These are phyloP conservation scores for Cerioporus squamosus DNA, from an alignment of 1,284 basidiomycete species.

Conservation along the genomic window DNA sequence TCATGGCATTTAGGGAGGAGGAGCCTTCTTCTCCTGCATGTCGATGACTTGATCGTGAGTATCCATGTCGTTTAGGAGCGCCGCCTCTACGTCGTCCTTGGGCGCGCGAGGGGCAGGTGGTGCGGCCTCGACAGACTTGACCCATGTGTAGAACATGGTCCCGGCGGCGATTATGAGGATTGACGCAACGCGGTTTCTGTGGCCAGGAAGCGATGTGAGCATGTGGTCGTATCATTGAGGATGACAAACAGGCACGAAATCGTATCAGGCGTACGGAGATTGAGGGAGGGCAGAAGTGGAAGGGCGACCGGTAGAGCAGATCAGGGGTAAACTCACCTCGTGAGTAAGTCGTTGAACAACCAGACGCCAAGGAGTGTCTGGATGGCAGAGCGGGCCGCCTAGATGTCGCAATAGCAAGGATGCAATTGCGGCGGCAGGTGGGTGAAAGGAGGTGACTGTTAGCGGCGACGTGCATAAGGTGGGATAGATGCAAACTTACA, in stretches of 20 bases:
- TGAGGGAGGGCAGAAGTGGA: neutral
- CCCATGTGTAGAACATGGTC: conserved; percentile 74
- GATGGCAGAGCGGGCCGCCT: conserved; percentile 75
- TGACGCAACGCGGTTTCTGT: conserved; percentile 59
- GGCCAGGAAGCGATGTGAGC: neutral
- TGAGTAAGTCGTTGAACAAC: conserved; percentile 69
- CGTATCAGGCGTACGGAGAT: neutral
- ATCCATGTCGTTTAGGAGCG: conserved; percentile 10
- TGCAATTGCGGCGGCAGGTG: neutral
- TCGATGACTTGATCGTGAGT: conserved; percentile 18
- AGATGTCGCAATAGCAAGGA: conserved; percentile 1
- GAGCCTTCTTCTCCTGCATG: conserved; percentile 33
- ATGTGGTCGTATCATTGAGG: neutral
- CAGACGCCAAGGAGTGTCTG: conserved; percentile 74
- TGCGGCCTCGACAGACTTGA: conserved; percentile 54
- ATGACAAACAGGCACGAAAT: neutral
- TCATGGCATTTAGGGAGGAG: conserved; percentile 9
- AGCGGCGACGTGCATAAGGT: conserved; percentile 4
- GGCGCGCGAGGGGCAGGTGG: conserved; percentile 25
- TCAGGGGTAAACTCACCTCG: conserved; percentile 48
- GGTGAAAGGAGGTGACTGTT: neutral
- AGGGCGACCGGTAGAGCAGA: neutral
- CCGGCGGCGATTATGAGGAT: conserved; percentile 66
- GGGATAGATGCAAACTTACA: conserved; percentile 44
- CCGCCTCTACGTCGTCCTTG: conserved; percentile 47